These are phyloP conservation scores for Xerocomellus intermedius DNA, from an alignment of 768 basidiomycete species.

Conservation along the genomic window DNA sequence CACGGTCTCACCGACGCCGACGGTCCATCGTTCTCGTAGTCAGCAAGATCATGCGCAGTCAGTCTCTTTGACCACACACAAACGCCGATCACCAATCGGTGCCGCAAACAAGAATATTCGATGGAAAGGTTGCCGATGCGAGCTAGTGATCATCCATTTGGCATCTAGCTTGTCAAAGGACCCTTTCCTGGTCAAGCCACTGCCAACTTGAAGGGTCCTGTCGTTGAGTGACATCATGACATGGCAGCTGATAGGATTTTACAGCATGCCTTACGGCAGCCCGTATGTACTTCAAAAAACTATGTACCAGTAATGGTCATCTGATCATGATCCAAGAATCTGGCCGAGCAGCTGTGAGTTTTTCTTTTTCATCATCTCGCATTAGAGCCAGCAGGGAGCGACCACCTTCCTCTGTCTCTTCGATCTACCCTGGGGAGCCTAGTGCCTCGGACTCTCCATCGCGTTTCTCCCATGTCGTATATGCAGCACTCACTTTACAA, in stretches of 20 bases:
- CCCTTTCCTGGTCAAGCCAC: conserved; percentile 3
- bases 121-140: background rate
- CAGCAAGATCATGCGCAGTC: background rate
- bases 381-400: background rate
- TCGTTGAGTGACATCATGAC: conserved; percentile 4
- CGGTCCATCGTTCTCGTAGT: background rate
- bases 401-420: background rate
- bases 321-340: background rate
- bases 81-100: conserved; percentile 10
- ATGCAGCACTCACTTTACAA: background rate
- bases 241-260: background rate
- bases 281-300: no score
- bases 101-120: background rate
- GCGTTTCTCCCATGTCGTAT: no score
- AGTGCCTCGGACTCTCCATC: background rate
- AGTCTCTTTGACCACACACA: background rate
- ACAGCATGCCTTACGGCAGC: conserved; percentile 3
- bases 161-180: conserved; percentile 1
- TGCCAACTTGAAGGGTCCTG: conserved; percentile 4
- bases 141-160: background rate
- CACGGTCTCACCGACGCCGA: no score
- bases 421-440: background rate
- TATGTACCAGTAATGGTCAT: no score
- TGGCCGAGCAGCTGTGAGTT: background rate
- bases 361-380: background rate